Evolutionary conservation across 345 rosid genomes (phyloP), one percentile per base, ranked within the genome.

Genomic region (Hirschfeldia incana): DNA sequence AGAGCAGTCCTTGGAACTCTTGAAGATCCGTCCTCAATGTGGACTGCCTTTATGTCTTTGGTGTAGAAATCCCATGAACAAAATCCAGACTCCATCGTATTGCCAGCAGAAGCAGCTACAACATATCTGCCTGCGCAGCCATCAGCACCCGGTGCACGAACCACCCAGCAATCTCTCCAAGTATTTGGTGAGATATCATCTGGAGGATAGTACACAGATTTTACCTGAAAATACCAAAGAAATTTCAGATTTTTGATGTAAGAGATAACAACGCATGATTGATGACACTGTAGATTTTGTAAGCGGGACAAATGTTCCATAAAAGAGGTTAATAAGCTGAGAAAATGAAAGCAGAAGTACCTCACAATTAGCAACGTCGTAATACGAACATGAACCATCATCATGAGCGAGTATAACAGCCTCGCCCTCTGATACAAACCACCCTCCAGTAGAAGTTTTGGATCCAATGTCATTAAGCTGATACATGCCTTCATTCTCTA

Each of bases 361-460:
- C 98, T 96, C 99, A 81, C 84, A 81, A 76, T 96, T 93, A 67
- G 90, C 84, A 32, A 93, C 87, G 75, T 96, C 99, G 53, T 92
- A 85, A 84, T 85, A 93, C 27, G 97, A 88, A 78, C 99, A 96
- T 8, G 98, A 93, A 28, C 97, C 97, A 81, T 96, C 97, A 80
- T 84, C 83, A 72, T 93, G 98, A 76, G 93, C 84, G 51, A 96
- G 98, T 81, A 95, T 86, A 85, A 89, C 90, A 27, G 98, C 88
- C 88, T 93, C 97, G 26, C 97, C 99, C 76, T 92, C 99, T 15
- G 99, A 96, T 73, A 93, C 92, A 87, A 96, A 93, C 98, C 99
- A 96, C 67, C 98, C 99, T 67, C 94, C 97, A 0, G 98, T 92
- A 30, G 94, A 77, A 73, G 65, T 88, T 81, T 85, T 96, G 65